A percentile compares a stretch with the other conserved stretches of the same genome.
phyloP scores from a whole-genome alignment of 2,329 filamentous ascomycete species.

The Coniochaeta sp. region DNA sequence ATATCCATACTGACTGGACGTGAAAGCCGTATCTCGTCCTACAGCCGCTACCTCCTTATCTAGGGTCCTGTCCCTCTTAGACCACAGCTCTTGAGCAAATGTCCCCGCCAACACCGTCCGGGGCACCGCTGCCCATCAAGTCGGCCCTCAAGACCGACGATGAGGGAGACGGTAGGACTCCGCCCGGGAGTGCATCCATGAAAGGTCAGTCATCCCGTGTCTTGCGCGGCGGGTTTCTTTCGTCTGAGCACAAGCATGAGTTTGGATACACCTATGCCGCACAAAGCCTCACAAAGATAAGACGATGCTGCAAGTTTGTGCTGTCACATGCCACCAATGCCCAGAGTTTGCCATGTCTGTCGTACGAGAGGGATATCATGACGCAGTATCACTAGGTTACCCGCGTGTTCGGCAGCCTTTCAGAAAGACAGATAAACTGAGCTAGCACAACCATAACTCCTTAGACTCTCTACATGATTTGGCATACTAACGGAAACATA shows the following conservation, averaged over 20 bases:
- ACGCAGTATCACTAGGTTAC: neutral
- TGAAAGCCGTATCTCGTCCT: neutral
- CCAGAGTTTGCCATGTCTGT: neutral
- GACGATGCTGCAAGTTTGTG: neutral
- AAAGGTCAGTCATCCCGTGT: slow-evolving; percentile 34
- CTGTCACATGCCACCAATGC: neutral
- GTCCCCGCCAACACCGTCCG: slow-evolving; percentile 5
- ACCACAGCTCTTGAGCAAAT: neutral
- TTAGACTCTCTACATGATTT: neutral
- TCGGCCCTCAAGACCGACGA: slow-evolving; percentile 32
- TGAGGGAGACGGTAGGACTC: slow-evolving; percentile 25
- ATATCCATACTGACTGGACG: neutral
- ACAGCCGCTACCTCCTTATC: neutral
- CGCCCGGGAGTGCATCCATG: slow-evolving; percentile 27
- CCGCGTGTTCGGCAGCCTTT: neutral
- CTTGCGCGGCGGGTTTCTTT: neutral
- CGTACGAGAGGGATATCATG: neutral
- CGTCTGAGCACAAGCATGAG: neutral
- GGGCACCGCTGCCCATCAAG: slow-evolving; percentile 13
- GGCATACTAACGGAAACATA: slow-evolving; percentile 11
- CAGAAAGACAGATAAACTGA: neutral
- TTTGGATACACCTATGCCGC: neutral
- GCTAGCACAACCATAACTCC: neutral
- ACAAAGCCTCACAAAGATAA: neutral
- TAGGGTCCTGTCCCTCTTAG: neutral